phyloP scores from a whole-genome alignment of 768 basidiomycete species.

The Chlorophyllum brunneum region DNA sequence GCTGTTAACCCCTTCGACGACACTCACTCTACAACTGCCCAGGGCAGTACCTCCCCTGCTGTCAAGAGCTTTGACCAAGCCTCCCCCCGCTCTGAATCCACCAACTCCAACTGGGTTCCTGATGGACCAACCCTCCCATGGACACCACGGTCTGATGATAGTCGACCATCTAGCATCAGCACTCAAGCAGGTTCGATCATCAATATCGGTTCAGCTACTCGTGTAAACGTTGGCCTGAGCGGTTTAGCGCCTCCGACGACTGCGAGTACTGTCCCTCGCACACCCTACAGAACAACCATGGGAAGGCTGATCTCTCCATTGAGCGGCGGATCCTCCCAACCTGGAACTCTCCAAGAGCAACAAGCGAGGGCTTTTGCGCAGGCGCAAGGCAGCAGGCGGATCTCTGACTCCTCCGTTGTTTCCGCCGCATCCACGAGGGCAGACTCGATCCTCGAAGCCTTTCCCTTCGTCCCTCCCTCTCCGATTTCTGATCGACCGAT shows the following conservation, averaged over 20 bases:
- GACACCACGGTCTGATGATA: conserved; percentile 32
- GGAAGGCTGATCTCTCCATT: conserved; percentile 54
- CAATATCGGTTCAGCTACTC: conserved; percentile 62
- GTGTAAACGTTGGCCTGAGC: conserved; percentile 58
- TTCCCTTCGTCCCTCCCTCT: conserved; percentile 87
- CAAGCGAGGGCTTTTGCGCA: conserved; percentile 60
- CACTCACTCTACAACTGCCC: conserved; percentile 41
- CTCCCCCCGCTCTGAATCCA: conserved; percentile 19
- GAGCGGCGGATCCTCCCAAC: conserved; percentile 24
- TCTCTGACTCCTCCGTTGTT: conserved; percentile 63
- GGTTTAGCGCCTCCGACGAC: conserved; percentile 31
- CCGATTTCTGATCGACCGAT: conserved; percentile 81
- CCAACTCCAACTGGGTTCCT: conserved; percentile 33
- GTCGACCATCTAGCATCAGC: conserved; percentile 58
- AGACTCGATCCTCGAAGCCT: conserved; percentile 82
- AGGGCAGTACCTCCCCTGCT: conserved; percentile 35
- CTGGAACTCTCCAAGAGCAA: conserved; percentile 52
- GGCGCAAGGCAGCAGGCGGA: conserved; percentile 49
- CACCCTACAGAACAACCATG: conserved; percentile 58
- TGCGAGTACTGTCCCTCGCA: conserved; percentile 32
- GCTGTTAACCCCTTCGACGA: conserved; percentile 64
- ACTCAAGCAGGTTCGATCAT: conserved; percentile 58
- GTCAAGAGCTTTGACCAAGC: conserved; percentile 24
- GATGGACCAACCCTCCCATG: conserved; percentile 39
- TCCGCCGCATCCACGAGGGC: conserved; percentile 70